A percentile compares a stretch with the other conserved stretches of the same genome.
phyloP scores from a whole-genome alignment of 208 protist species.

The Blechomonas ayalai region DNA sequence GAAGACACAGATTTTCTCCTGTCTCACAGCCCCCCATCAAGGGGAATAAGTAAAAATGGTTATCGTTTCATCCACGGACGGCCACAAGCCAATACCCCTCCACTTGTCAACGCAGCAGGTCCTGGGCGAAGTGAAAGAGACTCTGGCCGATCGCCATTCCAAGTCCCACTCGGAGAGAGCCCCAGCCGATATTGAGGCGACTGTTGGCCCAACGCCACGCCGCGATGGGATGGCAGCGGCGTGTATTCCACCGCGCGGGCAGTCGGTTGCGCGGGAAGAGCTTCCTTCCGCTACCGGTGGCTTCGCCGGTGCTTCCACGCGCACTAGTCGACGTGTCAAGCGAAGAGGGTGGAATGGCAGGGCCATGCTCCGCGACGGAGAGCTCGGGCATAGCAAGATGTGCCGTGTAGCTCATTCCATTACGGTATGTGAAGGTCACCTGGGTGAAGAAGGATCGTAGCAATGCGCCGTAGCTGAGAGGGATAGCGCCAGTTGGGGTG shows the following conservation, averaged over 20 bases:
- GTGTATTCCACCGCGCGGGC: neutral
- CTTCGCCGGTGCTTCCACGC: too few species aligned
- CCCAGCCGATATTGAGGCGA: slow-evolving; percentile 87
- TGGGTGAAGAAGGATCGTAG: slow-evolving; percentile 74
- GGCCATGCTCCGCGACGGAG: slow-evolving; percentile 20
- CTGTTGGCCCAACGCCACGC: slow-evolving; percentile 76
- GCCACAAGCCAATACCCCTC: too few species aligned
- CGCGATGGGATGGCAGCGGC: slow-evolving; percentile 35
- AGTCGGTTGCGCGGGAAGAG: too few species aligned
- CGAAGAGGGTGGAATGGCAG: too few species aligned
- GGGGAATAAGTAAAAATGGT: too few species aligned
- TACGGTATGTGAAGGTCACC: slow-evolving; percentile 48
- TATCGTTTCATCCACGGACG: too few species aligned
- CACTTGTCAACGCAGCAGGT: slow-evolving; percentile 12
- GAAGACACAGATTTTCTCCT: too few species aligned
- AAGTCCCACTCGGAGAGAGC: slow-evolving; percentile 77
- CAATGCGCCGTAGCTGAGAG: slow-evolving; percentile 52
- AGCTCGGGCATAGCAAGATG: slow-evolving; percentile 17
- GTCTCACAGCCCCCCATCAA: too few species aligned
- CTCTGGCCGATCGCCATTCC: slow-evolving; percentile 86
- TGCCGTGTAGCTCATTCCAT: slow-evolving; percentile 66
- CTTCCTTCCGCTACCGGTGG: too few species aligned
- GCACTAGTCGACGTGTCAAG: too few species aligned
- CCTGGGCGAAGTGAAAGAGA: slow-evolving; percentile 69
- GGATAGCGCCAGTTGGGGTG: slow-evolving; percentile 53